phyloP scores from a whole-genome alignment of 805 yeast species.

The Clavispora santaluciae region DNA sequence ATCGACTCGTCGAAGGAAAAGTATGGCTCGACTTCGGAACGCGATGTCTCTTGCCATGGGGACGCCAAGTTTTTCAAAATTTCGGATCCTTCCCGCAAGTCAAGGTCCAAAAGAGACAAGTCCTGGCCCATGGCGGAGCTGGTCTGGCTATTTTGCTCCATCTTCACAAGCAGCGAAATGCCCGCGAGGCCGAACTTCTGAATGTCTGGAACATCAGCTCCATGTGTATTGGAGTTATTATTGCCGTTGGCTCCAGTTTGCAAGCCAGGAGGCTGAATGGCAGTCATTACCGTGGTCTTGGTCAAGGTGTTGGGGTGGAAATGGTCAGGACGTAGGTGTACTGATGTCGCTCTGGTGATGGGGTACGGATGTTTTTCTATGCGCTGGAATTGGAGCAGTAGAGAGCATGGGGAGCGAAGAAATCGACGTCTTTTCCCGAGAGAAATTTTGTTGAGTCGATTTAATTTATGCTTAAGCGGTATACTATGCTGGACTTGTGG shows the following conservation, averaged over 20 bases:
- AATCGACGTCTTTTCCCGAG: too few species aligned
- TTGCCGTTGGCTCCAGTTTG: constrained; percentile 4
- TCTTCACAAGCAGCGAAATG: constrained; percentile 51
- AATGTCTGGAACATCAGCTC: constrained; percentile 34
- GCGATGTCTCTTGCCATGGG: constrained; percentile 92
- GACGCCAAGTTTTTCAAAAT: constrained; percentile 69
- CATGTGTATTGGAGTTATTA: neutral
- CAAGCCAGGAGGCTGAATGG: constrained; percentile 16
- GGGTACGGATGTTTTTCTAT: neutral
- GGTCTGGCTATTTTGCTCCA: constrained; percentile 59
- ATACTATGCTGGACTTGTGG: too few species aligned
- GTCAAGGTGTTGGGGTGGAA: neutral
- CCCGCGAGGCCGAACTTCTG: constrained; percentile 69
- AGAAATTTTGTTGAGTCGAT: too few species aligned
- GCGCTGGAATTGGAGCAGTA: too few species aligned
- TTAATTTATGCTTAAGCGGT: too few species aligned
- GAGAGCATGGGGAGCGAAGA: too few species aligned
- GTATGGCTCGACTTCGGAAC: constrained; percentile 85
- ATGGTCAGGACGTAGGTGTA: neutral
- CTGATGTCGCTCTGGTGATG: neutral
- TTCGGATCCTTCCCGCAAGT: constrained; percentile 44
- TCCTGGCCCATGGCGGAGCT: constrained; percentile 75
- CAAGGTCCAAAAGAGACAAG: constrained; percentile 60
- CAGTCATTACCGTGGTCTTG: neutral
- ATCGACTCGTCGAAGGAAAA: constrained; percentile 56